These are phyloP conservation scores for Pontederia paniculata DNA, from an alignment of 176 grass and related monocot genomes.

Conservation along the genomic window DNA sequence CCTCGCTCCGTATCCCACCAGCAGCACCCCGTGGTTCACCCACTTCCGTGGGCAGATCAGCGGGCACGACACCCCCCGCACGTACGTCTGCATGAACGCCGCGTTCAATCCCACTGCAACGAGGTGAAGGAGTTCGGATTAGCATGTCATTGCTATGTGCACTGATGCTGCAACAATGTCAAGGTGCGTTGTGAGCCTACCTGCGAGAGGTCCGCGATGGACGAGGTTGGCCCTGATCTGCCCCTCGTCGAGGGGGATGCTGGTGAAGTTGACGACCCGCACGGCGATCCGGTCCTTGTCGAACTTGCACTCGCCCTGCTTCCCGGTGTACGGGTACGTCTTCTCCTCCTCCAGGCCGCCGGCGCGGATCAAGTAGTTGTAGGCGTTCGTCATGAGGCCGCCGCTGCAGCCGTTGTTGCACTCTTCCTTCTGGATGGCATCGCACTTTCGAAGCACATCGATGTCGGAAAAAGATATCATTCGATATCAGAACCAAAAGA, in stretches of 20 bases:
- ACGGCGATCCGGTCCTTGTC: constrained; percentile 43
- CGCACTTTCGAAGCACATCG: constrained; percentile 29
- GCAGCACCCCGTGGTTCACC: constrained; percentile 80
- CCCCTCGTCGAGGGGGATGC: constrained; percentile 41
- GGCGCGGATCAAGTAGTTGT: constrained; percentile 49
- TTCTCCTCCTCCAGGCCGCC: constrained; percentile 67
- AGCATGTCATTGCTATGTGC: neutral
- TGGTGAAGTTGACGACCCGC: constrained; percentile 53
- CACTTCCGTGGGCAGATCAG: constrained; percentile 50
- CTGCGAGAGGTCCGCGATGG: constrained; percentile 43
- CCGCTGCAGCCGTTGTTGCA: constrained; percentile 73
- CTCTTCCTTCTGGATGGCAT: constrained; percentile 30
- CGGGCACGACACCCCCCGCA: constrained; percentile 67
- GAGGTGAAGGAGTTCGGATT: neutral
- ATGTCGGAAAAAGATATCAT: neutral
- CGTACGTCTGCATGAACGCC: constrained; percentile 88
- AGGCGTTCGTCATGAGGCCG: constrained; percentile 82
- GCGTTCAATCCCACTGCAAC: constrained; percentile 60
- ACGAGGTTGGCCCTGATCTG: constrained; percentile 54
- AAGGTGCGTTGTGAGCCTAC: no score
- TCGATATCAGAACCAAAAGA: neutral
- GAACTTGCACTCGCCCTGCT: constrained; percentile 52
- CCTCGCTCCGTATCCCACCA: constrained; percentile 56
- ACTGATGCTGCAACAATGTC: no score
- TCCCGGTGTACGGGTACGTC: constrained; percentile 56